phyloP scores from a whole-genome alignment of 176 grass and related monocot species.

The Triticum urartu region DNA sequence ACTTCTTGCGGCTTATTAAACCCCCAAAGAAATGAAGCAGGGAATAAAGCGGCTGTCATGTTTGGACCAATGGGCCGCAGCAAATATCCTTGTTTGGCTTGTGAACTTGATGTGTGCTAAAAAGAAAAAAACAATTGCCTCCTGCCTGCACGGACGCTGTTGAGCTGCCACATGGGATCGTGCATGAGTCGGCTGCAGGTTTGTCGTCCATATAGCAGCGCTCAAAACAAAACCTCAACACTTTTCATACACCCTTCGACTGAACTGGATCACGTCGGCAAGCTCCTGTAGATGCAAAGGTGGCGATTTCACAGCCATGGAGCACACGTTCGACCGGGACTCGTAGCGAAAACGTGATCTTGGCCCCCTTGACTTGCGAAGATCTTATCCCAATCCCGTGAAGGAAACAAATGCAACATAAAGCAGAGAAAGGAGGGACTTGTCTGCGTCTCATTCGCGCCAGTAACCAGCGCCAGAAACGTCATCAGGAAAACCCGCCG shows the following conservation, averaged over 20 bases:
- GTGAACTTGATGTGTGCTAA: too few relatives aligned
- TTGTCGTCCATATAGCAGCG: too few relatives aligned
- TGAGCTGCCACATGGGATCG: too few relatives aligned
- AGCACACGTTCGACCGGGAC: constrained; percentile 15
- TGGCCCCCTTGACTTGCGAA: constrained; percentile 18
- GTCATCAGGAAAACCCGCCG: neutral
- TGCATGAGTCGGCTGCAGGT: too few relatives aligned
- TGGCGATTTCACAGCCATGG: neutral
- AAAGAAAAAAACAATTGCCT: too few relatives aligned
- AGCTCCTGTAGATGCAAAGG: neutral
- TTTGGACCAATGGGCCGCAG: too few relatives aligned
- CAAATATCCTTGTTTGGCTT: too few relatives aligned
- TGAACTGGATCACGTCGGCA: neutral
- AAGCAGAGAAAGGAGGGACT: neutral
- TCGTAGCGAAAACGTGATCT: neutral
- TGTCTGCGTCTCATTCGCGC: neutral
- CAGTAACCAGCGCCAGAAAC: neutral
- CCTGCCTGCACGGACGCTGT: too few relatives aligned
- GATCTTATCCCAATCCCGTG: constrained; percentile 19
- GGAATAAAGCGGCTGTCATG: neutral
- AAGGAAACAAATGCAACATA: neutral
- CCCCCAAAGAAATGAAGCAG: neutral
- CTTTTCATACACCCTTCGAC: constrained; percentile 25
- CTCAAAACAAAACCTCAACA: neutral
- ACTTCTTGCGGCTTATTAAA: neutral